Evolutionary conservation across 495 filamentous ascomycete species (phyloP).

Genomic region (Aspergillus steynii): DNA sequence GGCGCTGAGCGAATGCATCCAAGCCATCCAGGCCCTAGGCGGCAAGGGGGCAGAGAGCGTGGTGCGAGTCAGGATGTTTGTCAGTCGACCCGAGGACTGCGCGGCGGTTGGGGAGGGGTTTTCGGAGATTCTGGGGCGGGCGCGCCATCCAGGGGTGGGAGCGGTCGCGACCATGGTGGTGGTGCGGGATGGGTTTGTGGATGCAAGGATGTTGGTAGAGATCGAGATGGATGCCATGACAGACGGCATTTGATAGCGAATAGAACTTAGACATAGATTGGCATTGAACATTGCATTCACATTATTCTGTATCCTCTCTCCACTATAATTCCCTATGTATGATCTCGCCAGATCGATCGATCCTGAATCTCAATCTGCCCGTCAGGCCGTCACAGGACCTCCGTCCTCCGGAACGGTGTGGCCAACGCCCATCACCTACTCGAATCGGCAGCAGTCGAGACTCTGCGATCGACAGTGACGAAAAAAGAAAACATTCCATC

Average conservation of each 20-base stretch:
- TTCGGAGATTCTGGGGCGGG: conserved; percentile 34
- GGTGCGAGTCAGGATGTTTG: conserved; percentile 44
- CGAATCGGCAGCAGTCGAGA: neutral
- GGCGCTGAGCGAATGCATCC: conserved; percentile 41
- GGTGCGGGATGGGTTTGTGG: conserved; percentile 41
- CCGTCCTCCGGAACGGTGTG: neutral
- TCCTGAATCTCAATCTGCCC: neutral
- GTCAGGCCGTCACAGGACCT: neutral
- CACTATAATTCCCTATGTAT: no score
- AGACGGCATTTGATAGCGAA: neutral
- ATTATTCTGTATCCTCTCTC: no score
- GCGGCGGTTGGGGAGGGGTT: conserved; percentile 35
- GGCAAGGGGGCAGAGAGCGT: conserved; percentile 38
- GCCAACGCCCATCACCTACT: neutral
- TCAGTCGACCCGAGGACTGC: conserved; percentile 37
- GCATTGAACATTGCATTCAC: no score
- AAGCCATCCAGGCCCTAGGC: conserved; percentile 42
- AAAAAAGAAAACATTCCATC: no score
- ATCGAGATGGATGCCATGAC: conserved; percentile 44
- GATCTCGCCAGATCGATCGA: neutral
- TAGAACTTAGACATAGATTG: neutral
- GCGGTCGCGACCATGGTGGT: conserved; percentile 48
- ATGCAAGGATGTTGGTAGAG: conserved; percentile 48
- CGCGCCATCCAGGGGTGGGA: conserved; percentile 27
- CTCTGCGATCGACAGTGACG: neutral